These are phyloP conservation scores for Acacia confusa DNA, from an alignment of 306 rosid genomes.

Conservation along the genomic window DNA sequence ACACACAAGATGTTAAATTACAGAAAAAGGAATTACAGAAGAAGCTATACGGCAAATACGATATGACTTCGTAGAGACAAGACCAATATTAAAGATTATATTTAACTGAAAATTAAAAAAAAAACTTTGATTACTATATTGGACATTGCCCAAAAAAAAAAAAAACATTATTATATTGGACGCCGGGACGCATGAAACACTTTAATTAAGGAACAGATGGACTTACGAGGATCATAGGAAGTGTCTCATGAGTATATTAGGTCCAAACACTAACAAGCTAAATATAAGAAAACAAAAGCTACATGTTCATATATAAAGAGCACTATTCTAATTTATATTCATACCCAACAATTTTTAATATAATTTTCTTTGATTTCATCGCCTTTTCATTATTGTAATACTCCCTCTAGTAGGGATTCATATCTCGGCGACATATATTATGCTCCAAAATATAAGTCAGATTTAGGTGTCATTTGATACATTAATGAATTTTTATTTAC, in stretches of 20 bases:
- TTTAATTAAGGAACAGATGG: not conserved
- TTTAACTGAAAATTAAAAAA: too few species aligned
- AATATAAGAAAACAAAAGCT: not conserved
- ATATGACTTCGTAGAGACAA: too few species aligned
- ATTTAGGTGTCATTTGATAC: too few species aligned
- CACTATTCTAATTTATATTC: not conserved
- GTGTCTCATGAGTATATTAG: not conserved
- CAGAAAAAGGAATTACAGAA: too few species aligned
- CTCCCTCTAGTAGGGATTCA: not conserved
- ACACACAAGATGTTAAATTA: too few species aligned
- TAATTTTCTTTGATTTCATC: not conserved
- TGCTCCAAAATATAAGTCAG: not conserved
- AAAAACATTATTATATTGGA: not conserved
- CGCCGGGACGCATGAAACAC: not conserved
- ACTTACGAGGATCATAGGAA: not conserved
- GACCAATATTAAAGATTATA: too few species aligned
- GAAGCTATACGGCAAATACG: too few species aligned
- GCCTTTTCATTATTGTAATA: not conserved
- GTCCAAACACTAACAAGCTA: constrained; percentile 20
- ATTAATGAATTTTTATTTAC: too few species aligned
- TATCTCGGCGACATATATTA: not conserved
- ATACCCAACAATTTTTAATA: not conserved
- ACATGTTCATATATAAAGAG: not conserved
- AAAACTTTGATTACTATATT: too few species aligned
- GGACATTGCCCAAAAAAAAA: too few species aligned